These are phyloP conservation scores for Malassezia sp. DNA, from an alignment of 1,284 basidiomycete species.

Conservation along the genomic window DNA sequence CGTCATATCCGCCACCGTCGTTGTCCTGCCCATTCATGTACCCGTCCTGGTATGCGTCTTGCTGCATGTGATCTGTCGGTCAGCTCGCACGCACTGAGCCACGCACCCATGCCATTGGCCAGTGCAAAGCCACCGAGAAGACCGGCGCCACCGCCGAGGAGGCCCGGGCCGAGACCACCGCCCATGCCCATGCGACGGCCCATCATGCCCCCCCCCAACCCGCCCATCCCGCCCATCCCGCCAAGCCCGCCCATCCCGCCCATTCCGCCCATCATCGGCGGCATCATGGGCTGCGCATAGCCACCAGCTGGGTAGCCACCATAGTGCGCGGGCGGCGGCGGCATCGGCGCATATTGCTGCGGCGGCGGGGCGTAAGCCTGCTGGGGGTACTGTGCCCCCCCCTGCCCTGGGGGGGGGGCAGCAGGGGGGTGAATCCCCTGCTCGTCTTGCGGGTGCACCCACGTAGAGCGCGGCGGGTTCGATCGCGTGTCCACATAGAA, in stretches of 20 bases:
- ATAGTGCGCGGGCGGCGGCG: slow-evolving; percentile 4
- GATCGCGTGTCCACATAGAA: slow-evolving; percentile 43
- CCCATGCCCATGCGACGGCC: slow-evolving; percentile 21
- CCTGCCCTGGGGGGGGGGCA: slow-evolving; percentile 20
- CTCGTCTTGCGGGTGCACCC: slow-evolving; percentile 39
- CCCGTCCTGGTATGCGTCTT: slow-evolving; percentile 37
- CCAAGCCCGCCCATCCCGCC: slow-evolving; percentile 28
- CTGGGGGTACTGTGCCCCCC: slow-evolving; percentile 3
- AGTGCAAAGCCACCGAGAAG: slow-evolving; percentile 15
- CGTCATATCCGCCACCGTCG: slow-evolving; percentile 15
- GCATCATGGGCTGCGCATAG: slow-evolving; percentile 8
- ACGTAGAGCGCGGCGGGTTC: slow-evolving; percentile 38
- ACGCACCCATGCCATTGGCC: slow-evolving; percentile 11
- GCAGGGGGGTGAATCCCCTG: slow-evolving; percentile 20
- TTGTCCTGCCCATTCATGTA: slow-evolving; percentile 30
- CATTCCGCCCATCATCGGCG: slow-evolving; percentile 14
- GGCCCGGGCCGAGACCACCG: slow-evolving; percentile 31
- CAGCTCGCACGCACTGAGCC: slow-evolving; percentile 3
- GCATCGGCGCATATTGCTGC: slow-evolving; percentile 6
- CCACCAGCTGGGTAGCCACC: no score
- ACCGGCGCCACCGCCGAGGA: slow-evolving; percentile 29
- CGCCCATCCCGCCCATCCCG: slow-evolving; percentile 25
- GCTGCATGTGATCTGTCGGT: slow-evolving; percentile 25
- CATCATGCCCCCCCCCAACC: slow-evolving; percentile 21
- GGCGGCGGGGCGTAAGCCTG: slow-evolving; percentile 4